Percentiles rank a stretch among this genome's conserved stretches.
Conservation (phyloP, 148 eudicot genomes). For the Rhododendron henanense region DNA sequence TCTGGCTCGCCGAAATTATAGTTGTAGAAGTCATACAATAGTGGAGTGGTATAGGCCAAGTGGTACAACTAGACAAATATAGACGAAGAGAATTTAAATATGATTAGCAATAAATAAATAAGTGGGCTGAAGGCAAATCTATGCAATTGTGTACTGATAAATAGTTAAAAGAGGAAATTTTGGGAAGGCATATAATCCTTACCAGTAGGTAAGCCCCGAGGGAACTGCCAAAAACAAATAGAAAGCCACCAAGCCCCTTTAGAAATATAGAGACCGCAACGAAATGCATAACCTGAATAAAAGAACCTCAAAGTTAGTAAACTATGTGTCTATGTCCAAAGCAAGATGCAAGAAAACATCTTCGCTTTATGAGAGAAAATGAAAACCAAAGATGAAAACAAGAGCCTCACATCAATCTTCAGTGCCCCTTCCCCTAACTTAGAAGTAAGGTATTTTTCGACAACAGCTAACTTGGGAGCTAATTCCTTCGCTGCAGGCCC, state of each 20-base stretch:
- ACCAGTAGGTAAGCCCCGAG: constrained; percentile 81
- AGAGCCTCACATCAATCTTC: constrained; percentile 46
- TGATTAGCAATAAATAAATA: neutral
- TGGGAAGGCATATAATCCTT: constrained; percentile 9
- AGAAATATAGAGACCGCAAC: constrained; percentile 50
- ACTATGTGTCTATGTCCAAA: neutral
- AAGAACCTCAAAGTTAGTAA: neutral
- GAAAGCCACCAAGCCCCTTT: constrained; percentile 66
- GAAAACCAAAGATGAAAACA: neutral
- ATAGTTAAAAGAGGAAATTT: neutral
- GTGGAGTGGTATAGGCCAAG: constrained; percentile 43
- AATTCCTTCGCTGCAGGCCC: constrained; percentile 67
- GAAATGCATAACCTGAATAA: constrained; percentile 52
- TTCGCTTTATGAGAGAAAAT: neutral
- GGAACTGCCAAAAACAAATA: constrained; percentile 68
- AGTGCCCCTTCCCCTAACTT: constrained; percentile 39
- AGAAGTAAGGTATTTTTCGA: constrained; percentile 32
- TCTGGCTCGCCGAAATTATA: constrained; percentile 32
- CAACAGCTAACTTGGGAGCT: constrained; percentile 43
- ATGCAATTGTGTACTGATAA: neutral
- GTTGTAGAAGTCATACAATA: constrained; percentile 58
- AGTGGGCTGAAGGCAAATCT: neutral
- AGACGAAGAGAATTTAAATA: neutral
- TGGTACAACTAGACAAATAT: constrained; percentile 35
- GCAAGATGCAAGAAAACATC: neutral